Base-by-base conservation (phyloP, 225 moss, liverwort and hornwort genomes). In the Polytrichum formosum region DNA sequence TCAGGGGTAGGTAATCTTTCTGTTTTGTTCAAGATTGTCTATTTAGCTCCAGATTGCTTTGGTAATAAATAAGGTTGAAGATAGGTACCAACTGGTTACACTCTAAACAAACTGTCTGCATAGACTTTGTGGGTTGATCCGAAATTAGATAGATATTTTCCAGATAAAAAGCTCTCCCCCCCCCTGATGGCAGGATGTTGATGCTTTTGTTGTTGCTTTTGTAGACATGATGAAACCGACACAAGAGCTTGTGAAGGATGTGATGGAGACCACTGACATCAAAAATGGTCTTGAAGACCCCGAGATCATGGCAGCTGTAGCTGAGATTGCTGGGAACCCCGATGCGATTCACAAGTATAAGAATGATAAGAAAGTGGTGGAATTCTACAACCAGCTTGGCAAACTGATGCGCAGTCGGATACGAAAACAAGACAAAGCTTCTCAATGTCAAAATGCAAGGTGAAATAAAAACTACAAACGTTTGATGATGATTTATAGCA, bases 271-370 rank as follows among this genome's bases (percentile, higher is more conserved):
- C 31, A 65, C 17, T 2, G 87, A 88, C 6, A 81, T 98, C 5
- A 90, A 55, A 33, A 67, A 73, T 31, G 82, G 90, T 0, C 81
- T 98, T 18, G 87, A 94, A 63, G 97, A 98, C 28, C 86, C 79
- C 13, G 91, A 94, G 55, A 87, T 98, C 26, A 91, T 98, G 97
- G 68, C 59, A 23, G 97, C 90, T 5, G 84, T 98, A 4, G 88
- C 94, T 27, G 92, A 98, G 2, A 94, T 98, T 72, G 94, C 97
- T 54, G 68, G 60, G 25, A 91, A 98, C 69, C 97, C 97, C 55
- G 75, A 80, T 6, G 85, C 88, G 21, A 82, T 91, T 61, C 73
- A 84, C 2, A 98, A 94, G 75, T 92, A 91, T 23, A 93, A 90
- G 65, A 60, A 85, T 23, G 77, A 88, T 26, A 88, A 86, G 8